A percentile compares a stretch with the other conserved stretches of the same genome.
Evolutionary conservation across 2,329 filamentous ascomycete genomes (phyloP).

Genomic region (Teratosphaeria zuluensis): DNA sequence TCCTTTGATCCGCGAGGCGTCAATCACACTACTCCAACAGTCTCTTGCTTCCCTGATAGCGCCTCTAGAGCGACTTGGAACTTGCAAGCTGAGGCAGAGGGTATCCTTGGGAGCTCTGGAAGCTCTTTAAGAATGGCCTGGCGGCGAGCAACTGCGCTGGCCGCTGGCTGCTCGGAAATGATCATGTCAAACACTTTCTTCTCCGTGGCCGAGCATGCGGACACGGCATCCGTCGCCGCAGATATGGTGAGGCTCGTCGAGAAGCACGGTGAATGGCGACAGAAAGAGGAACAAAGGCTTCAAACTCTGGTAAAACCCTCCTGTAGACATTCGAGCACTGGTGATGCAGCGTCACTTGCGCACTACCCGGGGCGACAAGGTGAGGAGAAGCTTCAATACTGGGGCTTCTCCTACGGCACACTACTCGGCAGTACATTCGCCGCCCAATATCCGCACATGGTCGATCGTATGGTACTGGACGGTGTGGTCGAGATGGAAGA

Average conservation of each 20-base stretch:
- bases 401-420: slow-evolving; percentile 39
- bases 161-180: slow-evolving; percentile 1
- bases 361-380: slow-evolving; percentile 5
- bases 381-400: slow-evolving; percentile 27
- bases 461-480: slow-evolving; percentile 33
- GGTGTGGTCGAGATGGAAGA: slow-evolving; percentile 36
- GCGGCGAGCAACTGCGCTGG: slow-evolving; percentile 4
- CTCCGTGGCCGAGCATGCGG: slow-evolving; percentile 26
- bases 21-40: slow-evolving; percentile 23
- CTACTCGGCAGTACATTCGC: slow-evolving; percentile 33
- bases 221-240: slow-evolving; percentile 37
- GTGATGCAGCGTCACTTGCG: neutral
- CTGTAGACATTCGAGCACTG: neutral
- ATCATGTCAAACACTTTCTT: neutral
- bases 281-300: slow-evolving; percentile 16
- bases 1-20: slow-evolving; percentile 37
- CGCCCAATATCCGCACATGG: slow-evolving; percentile 31
- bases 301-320: neutral
- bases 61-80: slow-evolving; percentile 15
- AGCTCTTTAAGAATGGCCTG: slow-evolving; percentile 2
- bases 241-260: slow-evolving; percentile 44
- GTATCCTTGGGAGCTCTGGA: neutral
- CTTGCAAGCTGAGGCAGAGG: slow-evolving; percentile 25
- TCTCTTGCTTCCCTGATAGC: slow-evolving; percentile 13
- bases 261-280: slow-evolving; percentile 25